Evolutionary conservation across 73 alveolate genomes (phyloP), one percentile per base, ranked within the genome.

Genomic region (Paramecium biaurelia): DNA sequence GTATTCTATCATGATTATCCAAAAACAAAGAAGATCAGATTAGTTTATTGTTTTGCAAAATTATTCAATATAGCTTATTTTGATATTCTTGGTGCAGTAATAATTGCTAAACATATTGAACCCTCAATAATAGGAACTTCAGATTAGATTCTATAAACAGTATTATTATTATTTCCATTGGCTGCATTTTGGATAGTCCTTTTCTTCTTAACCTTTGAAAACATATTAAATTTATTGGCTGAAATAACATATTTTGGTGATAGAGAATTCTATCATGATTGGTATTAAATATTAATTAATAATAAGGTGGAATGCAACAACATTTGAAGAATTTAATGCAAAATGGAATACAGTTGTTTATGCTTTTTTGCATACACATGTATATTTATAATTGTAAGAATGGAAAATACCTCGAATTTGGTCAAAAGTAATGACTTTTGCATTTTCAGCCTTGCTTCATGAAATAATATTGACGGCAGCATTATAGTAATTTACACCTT

Each of bases 241-340:
- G 98, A 95, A 47, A 35, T 95, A 12, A 59, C 95, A 15, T 86
- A 95, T 28, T 95, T 94, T 56, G 98, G 97, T 18, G 98, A 95
- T 57, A 68, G 98, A 53, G 57, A 92, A 57, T 95, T 95, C 85
- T 95, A 94, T 68, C 85, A 92, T 70, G 98, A 95, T 90, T 95
- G 94, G 95, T 95, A 63, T 63, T 32, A 20, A 28, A n/a, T 63
- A 30, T 63, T 1, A 23, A 26, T 63, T 7, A 26, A 11, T n/a
- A 18, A n/a, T 63, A 63, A 32, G 84, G 84, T 63, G 84, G 84
- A 63, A 63, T 63, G 84, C 84, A 63, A 63, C 84, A 63, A 63
- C 84, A 0, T 63, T 63, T 32, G 84, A 63, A 32, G 84, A 63
- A 63, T 63, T 63, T 26, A 63, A 63, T 63, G 84, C 84, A 10